These are phyloP conservation scores for Hemileia vastatrix DNA, from an alignment of 1,284 basidiomycete species.

Conservation along the genomic window DNA sequence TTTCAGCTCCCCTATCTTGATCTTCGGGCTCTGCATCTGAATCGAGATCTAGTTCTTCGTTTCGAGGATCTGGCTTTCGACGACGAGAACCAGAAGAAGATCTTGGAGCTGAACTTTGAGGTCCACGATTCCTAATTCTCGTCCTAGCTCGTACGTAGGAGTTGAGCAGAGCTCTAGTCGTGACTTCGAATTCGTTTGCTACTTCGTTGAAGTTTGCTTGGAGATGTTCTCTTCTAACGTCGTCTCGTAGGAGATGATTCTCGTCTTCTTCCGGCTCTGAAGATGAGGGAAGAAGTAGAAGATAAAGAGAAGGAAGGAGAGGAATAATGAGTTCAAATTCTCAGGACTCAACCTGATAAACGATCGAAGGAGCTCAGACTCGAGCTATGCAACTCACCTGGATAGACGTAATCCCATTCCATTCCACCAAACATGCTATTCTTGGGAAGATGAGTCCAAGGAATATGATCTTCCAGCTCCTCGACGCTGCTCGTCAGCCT, in stretches of 20 bases:
- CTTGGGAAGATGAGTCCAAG: constrained; percentile 30
- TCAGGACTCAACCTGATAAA: not conserved
- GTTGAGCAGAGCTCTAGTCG: constrained; percentile 30
- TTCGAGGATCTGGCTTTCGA: constrained; percentile 14
- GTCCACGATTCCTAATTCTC: not conserved
- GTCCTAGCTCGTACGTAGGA: constrained; percentile 22
- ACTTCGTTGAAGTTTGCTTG: constrained; percentile 25
- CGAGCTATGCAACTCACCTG: constrained; percentile 4
- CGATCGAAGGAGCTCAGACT: not conserved
- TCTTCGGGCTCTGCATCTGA: not conserved
- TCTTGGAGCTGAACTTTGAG: not conserved
- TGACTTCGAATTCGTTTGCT: constrained; percentile 32
- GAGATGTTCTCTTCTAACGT: constrained; percentile 23
- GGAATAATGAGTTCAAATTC: not conserved
- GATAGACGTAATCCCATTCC: constrained; percentile 32
- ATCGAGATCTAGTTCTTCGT: not conserved
- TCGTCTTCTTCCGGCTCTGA: constrained; percentile 29
- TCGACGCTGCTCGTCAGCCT: constrained; percentile 34
- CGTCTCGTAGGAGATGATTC: constrained; percentile 32
- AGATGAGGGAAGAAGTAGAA: too few relatives aligned
- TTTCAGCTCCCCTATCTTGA: not conserved
- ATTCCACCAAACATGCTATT: constrained; percentile 31
- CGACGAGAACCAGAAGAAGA: constrained; percentile 20
- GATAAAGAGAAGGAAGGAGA: not conserved
- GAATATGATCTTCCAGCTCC: constrained; percentile 33